Percentiles rank a stretch among this genome's conserved stretches.
Evolutionary conservation across 2,329 filamentous ascomycete species (phyloP).

Genomic region (Emergomyces orientalis): DNA sequence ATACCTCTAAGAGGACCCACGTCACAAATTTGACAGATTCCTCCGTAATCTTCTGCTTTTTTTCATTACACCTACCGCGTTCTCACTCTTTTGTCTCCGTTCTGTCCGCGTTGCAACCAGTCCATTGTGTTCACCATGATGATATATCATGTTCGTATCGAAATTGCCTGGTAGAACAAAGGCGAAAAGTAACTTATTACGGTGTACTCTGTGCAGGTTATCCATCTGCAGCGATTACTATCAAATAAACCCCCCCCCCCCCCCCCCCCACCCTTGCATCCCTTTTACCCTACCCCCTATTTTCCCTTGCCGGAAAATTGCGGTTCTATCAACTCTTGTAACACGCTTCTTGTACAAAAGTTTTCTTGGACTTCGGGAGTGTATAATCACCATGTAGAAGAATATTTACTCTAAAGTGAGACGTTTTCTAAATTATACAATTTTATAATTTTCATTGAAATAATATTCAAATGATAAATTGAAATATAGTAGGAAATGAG

Average conservation of each 20-base stretch:
- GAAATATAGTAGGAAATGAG: background rate
- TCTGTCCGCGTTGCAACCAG: background rate
- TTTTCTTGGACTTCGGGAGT: too few relatives aligned
- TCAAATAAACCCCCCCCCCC: too few relatives aligned
- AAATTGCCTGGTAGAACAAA: background rate
- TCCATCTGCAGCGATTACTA: too few relatives aligned
- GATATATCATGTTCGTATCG: background rate
- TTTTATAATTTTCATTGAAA: background rate
- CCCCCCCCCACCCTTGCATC: too few relatives aligned
- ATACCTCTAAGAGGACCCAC: background rate
- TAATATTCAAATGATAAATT: background rate
- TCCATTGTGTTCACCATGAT: background rate
- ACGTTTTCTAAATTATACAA: background rate
- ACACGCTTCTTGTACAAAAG: too few relatives aligned
- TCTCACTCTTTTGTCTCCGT: background rate
- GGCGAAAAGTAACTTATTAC: background rate
- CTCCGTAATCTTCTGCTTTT: background rate
- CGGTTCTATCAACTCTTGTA: too few relatives aligned
- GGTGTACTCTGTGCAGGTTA: too few relatives aligned
- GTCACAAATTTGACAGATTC: background rate
- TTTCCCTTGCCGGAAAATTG: too few relatives aligned
- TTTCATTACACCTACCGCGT: background rate
- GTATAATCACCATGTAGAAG: too few relatives aligned
- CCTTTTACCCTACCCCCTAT: too few relatives aligned
- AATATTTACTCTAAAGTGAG: too few relatives aligned